Evolutionary conservation across 208 protist species (phyloP).

Genomic region (Acanthamoeba divionensis): DNA sequence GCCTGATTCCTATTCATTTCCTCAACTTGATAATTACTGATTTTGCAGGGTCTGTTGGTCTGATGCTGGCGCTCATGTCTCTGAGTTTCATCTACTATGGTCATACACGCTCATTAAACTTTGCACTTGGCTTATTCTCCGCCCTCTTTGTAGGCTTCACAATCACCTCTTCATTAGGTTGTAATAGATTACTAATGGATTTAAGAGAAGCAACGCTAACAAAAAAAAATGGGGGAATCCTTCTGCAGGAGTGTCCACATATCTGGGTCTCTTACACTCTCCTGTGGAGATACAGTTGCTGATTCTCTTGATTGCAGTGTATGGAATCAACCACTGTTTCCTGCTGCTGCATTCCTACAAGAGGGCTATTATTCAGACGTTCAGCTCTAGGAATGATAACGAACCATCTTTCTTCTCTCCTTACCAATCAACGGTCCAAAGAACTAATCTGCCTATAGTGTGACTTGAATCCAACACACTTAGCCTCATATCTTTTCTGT

Average conservation of each 20-base stretch:
- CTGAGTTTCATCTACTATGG: neutral
- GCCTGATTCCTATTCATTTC: neutral
- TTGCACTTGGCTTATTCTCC: neutral
- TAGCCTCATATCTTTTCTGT: neutral
- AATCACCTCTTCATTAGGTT: neutral
- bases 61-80: neutral
- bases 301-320: neutral
- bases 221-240: neutral
- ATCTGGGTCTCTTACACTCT: neutral
- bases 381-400: neutral
- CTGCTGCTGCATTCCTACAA: constrained; percentile 3
- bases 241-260: neutral
- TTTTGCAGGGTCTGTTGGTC: too few relatives aligned
- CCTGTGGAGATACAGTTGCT: too few relatives aligned
- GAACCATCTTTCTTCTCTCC: too few relatives aligned
- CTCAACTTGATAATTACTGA: too few relatives aligned
- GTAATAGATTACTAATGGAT: neutral
- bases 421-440: neutral
- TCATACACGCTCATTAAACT: neutral
- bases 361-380: neutral
- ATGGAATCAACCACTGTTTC: neutral
- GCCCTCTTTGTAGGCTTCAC: neutral
- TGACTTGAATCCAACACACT: neutral
- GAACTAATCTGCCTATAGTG: neutral
- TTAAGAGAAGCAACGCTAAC: neutral